Evolutionary conservation across 2,329 filamentous ascomycete species (phyloP).

Genomic region (Mycosphaerelloides madeirae): DNA sequence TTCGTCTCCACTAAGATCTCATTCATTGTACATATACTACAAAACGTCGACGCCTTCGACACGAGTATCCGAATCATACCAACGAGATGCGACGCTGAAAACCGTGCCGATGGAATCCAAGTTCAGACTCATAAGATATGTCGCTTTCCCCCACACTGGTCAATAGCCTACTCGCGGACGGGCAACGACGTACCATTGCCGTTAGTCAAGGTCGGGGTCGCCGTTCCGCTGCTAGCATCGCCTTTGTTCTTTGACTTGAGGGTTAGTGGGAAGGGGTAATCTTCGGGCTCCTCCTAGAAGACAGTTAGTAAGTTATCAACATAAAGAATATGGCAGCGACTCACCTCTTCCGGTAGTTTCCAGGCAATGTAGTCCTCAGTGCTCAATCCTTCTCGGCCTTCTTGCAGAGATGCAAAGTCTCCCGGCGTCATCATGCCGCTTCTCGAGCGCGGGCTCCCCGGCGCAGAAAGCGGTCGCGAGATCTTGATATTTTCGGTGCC

Average conservation of each 20-base stretch:
- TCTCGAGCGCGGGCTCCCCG: conserved; percentile 83
- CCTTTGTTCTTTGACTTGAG: conserved; percentile 47
- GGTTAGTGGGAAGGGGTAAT: conserved; percentile 67
- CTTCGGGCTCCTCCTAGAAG: conserved; percentile 69
- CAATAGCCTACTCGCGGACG: too few relatives aligned
- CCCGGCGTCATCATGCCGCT: conserved; percentile 98
- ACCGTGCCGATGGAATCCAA: too few relatives aligned
- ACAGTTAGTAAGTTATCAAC: conserved; percentile 4
- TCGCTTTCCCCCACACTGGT: too few relatives aligned
- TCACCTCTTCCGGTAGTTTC: conserved; percentile 77
- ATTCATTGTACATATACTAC: too few relatives aligned
- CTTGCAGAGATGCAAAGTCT: conserved; percentile 93
- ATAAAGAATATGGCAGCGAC: conserved; percentile 39
- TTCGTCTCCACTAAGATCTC: too few relatives aligned
- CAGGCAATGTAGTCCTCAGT: conserved; percentile 98
- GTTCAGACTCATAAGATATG: too few relatives aligned
- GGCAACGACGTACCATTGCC: conserved; percentile 20
- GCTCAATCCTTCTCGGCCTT: conserved; percentile 84
- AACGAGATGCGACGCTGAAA: too few relatives aligned
- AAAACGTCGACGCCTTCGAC: too few relatives aligned
- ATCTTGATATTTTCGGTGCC: conserved; percentile 86
- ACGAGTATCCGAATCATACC: too few relatives aligned
- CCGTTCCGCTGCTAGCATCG: conserved; percentile 11
- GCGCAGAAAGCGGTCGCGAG: conserved; percentile 86
- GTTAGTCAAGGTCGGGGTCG: conserved; percentile 21